phyloP scores from a whole-genome alignment of 257 asterid species.

The Nicotiana tabacum region DNA sequence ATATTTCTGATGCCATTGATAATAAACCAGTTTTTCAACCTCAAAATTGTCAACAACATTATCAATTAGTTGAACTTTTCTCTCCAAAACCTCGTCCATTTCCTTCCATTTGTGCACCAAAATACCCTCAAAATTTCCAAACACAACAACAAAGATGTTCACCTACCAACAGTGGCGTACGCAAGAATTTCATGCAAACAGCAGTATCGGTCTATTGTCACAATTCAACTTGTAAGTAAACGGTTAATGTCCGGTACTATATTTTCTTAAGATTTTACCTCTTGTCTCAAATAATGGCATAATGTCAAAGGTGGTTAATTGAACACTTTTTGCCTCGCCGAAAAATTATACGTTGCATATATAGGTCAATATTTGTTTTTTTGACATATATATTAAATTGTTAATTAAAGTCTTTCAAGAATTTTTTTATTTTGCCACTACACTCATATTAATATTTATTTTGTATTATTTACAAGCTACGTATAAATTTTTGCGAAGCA shows the following conservation, averaged over 20 bases:
- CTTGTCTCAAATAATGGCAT: not conserved
- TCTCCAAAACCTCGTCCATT: slow-evolving; percentile 18
- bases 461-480: too few species aligned
- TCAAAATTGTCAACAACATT: not conserved
- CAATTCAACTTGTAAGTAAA: not conserved
- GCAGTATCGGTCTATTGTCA: not conserved
- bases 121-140: not conserved
- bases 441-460: too few species aligned
- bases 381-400: too few species aligned
- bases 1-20: slow-evolving; percentile 28
- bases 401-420: too few species aligned
- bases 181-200: not conserved
- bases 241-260: fast-evolving
- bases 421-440: too few species aligned
- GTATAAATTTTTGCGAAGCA: not conserved
- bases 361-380: too few species aligned
- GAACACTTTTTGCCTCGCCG: too few species aligned
- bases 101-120: slow-evolving; percentile 11
- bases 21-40: slow-evolving; percentile 11
- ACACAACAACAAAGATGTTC: not conserved
- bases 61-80: slow-evolving; percentile 20
- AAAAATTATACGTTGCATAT: too few species aligned
- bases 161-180: not conserved
- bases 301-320: too few species aligned
- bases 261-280: not conserved